phyloP scores from a whole-genome alignment of 306 rosid species.

The Quercus bicolor region DNA sequence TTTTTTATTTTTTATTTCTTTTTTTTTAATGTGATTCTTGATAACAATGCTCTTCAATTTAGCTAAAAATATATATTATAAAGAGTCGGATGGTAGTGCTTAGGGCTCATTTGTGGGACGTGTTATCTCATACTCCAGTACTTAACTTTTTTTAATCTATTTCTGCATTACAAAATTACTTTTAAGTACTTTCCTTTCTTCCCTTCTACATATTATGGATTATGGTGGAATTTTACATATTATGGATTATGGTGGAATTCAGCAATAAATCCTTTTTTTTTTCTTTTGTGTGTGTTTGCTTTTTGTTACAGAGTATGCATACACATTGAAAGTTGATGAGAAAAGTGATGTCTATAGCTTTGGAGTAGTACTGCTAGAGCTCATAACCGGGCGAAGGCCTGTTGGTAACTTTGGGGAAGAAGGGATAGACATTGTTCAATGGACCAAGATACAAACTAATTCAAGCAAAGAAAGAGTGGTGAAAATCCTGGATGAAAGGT shows the following conservation, averaged over 20 bases:
- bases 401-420: slow-evolving; percentile 87
- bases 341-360: slow-evolving; percentile 89
- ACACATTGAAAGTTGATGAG: slow-evolving; percentile 79
- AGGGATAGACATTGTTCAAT: slow-evolving; percentile 84
- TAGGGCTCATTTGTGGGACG: no score
- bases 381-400: slow-evolving; percentile 65
- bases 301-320: slow-evolving; percentile 70
- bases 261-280: not conserved
- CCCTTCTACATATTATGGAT: not conserved
- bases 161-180: no score
- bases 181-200: not conserved
- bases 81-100: no score
- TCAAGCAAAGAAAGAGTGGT: slow-evolving; percentile 57
- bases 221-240: not conserved
- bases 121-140: no score
- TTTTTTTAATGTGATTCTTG: no score
- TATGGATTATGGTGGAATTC: not conserved
- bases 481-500: slow-evolving; percentile 58
- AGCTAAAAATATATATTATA: no score
- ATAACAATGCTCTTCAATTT: no score
- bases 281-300: not conserved
- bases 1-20: no score
- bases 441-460: slow-evolving; percentile 67
- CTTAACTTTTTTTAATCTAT: no score
- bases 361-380: slow-evolving; percentile 80